These are phyloP conservation scores for Akanthomyces lecanii DNA, from an alignment of 2,329 filamentous ascomycete genomes.

Conservation along the genomic window DNA sequence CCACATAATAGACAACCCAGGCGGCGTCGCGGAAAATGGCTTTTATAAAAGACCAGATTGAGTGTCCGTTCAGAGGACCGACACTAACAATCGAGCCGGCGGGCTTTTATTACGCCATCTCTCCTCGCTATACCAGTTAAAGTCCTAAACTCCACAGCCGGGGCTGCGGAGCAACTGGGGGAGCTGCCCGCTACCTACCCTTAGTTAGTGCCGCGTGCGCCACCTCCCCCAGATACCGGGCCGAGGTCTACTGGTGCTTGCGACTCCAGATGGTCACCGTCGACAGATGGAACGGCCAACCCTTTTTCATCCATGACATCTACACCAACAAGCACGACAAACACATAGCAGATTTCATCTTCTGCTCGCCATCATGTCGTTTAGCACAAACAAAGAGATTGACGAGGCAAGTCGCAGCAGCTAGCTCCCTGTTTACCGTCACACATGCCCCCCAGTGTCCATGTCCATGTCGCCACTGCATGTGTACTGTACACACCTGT, in stretches of 20 bases:
- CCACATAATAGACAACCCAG: too few species aligned
- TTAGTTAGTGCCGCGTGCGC: background rate
- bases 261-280: background rate
- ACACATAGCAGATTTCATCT: background rate
- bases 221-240: conserved; percentile 2
- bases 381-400: conserved; percentile 10
- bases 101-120: background rate
- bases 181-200: background rate
- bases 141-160: background rate
- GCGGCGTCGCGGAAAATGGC: too few species aligned
- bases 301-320: background rate
- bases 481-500: too few species aligned
- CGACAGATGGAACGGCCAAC: background rate
- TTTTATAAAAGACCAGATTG: too few species aligned
- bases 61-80: too few species aligned
- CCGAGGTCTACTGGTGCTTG: background rate
- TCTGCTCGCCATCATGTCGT: conserved; percentile 25
- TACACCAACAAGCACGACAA: background rate
- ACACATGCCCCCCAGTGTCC: background rate
- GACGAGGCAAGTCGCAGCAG: conserved; percentile 8
- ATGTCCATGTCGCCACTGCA: background rate
- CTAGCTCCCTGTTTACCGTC: background rate
- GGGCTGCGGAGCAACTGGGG: conserved; percentile 11
- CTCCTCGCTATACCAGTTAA: background rate
- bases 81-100: too few species aligned